Conservation (phyloP, 805 yeast genomes). For the Tetrapisispora fleetii region DNA sequence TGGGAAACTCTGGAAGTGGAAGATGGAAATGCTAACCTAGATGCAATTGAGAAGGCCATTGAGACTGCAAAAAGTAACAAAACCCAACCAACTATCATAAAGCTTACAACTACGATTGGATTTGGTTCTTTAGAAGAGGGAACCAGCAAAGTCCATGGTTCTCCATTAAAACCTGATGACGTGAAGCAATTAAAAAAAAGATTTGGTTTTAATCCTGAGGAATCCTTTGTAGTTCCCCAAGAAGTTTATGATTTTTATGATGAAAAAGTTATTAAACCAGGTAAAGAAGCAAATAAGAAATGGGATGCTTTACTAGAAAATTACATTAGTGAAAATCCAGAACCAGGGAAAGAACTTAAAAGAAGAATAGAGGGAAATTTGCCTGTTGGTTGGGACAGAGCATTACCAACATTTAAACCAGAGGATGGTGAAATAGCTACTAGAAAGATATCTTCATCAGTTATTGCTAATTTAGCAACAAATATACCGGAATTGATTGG, state of each 20-base stretch:
- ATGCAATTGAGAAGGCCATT: constrained; percentile 62
- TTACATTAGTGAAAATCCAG: constrained; percentile 64
- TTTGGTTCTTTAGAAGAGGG: constrained; percentile 82
- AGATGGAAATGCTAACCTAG: constrained; percentile 74
- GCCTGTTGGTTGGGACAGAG: constrained; percentile 72
- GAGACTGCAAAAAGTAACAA: constrained; percentile 65
- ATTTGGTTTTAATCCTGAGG: constrained; percentile 82
- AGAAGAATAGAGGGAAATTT: constrained; percentile 73
- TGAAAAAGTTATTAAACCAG: constrained; percentile 44
- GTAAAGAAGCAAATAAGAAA: constrained; percentile 57
- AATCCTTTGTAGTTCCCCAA: constrained; percentile 67
- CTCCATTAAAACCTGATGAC: constrained; percentile 92
- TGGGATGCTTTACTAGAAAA: constrained; percentile 61
- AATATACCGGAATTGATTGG: constrained; percentile 83
- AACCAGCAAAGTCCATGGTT: constrained; percentile 89
- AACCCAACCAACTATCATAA: constrained; percentile 83
- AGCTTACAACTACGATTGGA: constrained; percentile 87
- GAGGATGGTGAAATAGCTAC: constrained; percentile 80
- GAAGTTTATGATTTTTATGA: constrained; percentile 70
- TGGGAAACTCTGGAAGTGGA: constrained; percentile 78
- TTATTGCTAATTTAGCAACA: constrained; percentile 50
- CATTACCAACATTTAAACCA: constrained; percentile 72
- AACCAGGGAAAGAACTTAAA: constrained; percentile 63
- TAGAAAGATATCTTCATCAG: constrained; percentile 85
- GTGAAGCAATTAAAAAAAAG: constrained; percentile 72